Evolutionary conservation across 2,329 filamentous ascomycete genomes (phyloP).

Genomic region (Penicillium occitanis): DNA sequence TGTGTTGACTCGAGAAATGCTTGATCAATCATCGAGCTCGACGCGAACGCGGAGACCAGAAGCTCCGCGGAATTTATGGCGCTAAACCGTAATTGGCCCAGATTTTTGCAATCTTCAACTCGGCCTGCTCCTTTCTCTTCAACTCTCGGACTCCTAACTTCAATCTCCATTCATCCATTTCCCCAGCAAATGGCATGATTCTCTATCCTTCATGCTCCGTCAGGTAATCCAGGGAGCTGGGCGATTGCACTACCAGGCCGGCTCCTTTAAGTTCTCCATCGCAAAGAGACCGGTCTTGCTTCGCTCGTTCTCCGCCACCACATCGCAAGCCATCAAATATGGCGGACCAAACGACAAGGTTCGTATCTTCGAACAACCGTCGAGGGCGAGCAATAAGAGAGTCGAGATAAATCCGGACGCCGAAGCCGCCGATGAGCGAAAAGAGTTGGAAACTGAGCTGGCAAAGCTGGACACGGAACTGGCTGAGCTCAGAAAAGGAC

Average conservation of each 20-base stretch:
- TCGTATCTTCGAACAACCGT: constrained; percentile 46
- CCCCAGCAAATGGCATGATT: constrained; percentile 34
- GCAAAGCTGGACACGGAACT: constrained; percentile 43
- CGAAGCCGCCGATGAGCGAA: constrained; percentile 39
- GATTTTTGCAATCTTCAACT: constrained; percentile 4
- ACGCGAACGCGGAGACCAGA: constrained; percentile 8
- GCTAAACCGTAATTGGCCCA: constrained; percentile 19
- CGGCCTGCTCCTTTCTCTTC: background rate
- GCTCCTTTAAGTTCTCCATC: constrained; percentile 32
- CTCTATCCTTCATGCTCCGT: constrained; percentile 44
- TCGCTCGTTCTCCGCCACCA: constrained; percentile 35
- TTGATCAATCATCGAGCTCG: background rate
- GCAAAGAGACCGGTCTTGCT: constrained; percentile 25
- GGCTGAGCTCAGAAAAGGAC: constrained; percentile 41
- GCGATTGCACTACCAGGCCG: constrained; percentile 45
- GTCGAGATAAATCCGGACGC: constrained; percentile 41
- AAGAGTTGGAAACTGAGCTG: constrained; percentile 40
- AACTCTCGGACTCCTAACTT: background rate
- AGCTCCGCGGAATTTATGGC: constrained; percentile 19
- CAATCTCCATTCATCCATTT: background rate
- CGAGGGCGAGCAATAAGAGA: constrained; percentile 36
- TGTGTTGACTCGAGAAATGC: background rate
- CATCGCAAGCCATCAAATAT: constrained; percentile 32
- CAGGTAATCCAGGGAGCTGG: constrained; percentile 45
- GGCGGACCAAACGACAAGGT: constrained; percentile 44